Base-by-base conservation (phyloP, 2,329 filamentous ascomycete genomes). In the Fusarium transvaalense region DNA sequence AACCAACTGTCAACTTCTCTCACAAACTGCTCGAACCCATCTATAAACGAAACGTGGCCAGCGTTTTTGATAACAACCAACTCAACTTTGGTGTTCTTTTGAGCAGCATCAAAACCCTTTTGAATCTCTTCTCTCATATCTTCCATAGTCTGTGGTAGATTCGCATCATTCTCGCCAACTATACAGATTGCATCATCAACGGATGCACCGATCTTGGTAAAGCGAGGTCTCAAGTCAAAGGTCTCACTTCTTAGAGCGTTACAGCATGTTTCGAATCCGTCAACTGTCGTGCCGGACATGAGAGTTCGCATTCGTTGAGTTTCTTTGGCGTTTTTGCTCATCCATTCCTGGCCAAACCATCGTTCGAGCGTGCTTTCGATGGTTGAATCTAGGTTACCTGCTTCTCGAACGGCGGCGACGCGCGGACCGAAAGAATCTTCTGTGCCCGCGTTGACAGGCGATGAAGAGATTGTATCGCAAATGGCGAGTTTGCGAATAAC, bases 191-290 rank as follows among this genome's bases (percentile, higher is more conserved):
- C 80, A 37, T 77, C 74, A 17, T 79, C 73, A 2, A 80, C 77
- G 15, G 75, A 73, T 5, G 63, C 43, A 1, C 79, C 80, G 1
- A 82, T 74, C 31, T 75, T 71, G 0, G 55, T 54, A 10, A 77
- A 74, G 5, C 79, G 66, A n/a, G 78, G 79, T 4, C 77, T 74
- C 17, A 83, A 66, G 66, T 84, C 80, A 59, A 82, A 83, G 0
- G 70, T 75, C 23, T 72, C 34, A 57, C 76, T 78, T 14, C 74
- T 62, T 19, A 83, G 73, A 12, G 81, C 82, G 9, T 78, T 71
- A 29, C 76, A 80, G 45, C 81, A 83, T 6, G 81, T 75, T 66
- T 81, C 79, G 50, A 81, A 81, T 2, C 82, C 81, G 17, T 80
- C 79, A 7, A 82, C 32, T 9, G 71, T 79, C 0, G 80, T 82